A percentile compares a stretch with the other conserved stretches of the same genome.
Evolutionary conservation across 2,329 filamentous ascomycete species (phyloP).

Genomic region (Microdochium paspali): DNA sequence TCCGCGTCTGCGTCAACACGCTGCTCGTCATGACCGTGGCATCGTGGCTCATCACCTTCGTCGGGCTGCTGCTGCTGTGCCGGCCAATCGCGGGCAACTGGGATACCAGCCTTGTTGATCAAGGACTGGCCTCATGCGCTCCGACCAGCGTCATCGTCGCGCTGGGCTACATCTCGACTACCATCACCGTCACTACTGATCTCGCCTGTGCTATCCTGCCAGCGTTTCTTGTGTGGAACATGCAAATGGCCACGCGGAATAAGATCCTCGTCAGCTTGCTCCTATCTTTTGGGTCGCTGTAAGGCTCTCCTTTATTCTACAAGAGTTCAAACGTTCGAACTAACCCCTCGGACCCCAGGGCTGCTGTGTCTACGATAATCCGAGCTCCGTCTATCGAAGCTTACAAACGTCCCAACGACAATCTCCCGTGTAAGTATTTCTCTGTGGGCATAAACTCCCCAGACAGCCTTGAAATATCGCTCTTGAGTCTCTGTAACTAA

Average conservation of each 20-base stretch:
- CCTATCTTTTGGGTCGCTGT: conserved; percentile 16
- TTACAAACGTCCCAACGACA: conserved; percentile 10
- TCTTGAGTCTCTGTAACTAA: neutral
- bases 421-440: conserved; percentile 9
- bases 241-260: conserved; percentile 16
- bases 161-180: conserved; percentile 18
- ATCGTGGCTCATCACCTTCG: conserved; percentile 18
- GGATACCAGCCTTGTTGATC: conserved; percentile 17
- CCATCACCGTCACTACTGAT: conserved; percentile 21
- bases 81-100: conserved; percentile 18
- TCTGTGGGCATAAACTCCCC: too few species aligned
- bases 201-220: conserved; percentile 19
- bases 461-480: too few species aligned
- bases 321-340: neutral
- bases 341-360: conserved; percentile 5
- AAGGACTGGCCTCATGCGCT: conserved; percentile 9
- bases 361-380: conserved; percentile 12
- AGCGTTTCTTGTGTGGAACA: conserved; percentile 20
- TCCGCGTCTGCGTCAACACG: conserved; percentile 11
- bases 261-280: conserved; percentile 13
- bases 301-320: conserved; percentile 4
- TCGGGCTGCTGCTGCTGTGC: conserved; percentile 21
- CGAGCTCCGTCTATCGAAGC: conserved; percentile 11
- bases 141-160: conserved; percentile 12
- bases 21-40: conserved; percentile 11